Conservation (phyloP, 129 eudicot species). For the Chrysanthemum seticuspe region DNA sequence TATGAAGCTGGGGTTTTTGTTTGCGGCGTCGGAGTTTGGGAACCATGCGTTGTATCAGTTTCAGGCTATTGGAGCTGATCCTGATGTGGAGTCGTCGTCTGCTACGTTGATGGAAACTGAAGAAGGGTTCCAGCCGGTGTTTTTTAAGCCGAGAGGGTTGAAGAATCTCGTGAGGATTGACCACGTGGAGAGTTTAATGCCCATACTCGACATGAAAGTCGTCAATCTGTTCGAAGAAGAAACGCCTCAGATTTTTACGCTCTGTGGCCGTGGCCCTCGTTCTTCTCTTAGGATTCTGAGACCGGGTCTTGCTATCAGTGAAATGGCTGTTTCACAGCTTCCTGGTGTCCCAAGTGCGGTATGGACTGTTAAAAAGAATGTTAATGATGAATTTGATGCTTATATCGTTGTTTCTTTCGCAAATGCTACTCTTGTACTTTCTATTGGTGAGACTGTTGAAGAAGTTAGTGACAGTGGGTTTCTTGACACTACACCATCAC, state of each 20-base stretch:
- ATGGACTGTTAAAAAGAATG: conserved; percentile 97
- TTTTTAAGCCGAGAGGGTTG: conserved; percentile 90
- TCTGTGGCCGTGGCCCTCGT: conserved; percentile 97
- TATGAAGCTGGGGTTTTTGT: conserved; percentile 81
- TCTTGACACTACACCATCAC: conserved; percentile 97
- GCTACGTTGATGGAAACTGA: conserved; percentile 93
- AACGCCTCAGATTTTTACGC: conserved; percentile 91
- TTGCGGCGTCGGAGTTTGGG: conserved; percentile 99
- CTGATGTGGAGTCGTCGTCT: conserved; percentile 95
- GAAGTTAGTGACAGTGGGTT: conserved; percentile 99
- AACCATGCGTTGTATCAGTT: conserved; percentile 95
- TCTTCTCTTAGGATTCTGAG: conserved; percentile 84
- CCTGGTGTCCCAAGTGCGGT: conserved; percentile 98
- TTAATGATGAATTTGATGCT: conserved; percentile 95
- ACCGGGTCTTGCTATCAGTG: conserved; percentile 91
- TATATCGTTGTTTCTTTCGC: conserved; percentile 97
- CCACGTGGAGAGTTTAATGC: conserved; percentile 94
- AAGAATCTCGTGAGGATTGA: conserved; percentile 92
- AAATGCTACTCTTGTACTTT: conserved; percentile 94
- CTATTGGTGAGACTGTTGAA: conserved; percentile 98
- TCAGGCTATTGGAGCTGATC: conserved; percentile 92
- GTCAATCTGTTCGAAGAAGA: conserved; percentile 88
- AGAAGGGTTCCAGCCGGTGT: conserved; percentile 96
- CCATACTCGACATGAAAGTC: conserved; percentile 95
- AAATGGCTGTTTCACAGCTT: conserved; percentile 97